A percentile compares a stretch with the other conserved stretches of the same genome.
Conservation (phyloP, 1,139 yeast species). For the Diutina mesorugosa region DNA sequence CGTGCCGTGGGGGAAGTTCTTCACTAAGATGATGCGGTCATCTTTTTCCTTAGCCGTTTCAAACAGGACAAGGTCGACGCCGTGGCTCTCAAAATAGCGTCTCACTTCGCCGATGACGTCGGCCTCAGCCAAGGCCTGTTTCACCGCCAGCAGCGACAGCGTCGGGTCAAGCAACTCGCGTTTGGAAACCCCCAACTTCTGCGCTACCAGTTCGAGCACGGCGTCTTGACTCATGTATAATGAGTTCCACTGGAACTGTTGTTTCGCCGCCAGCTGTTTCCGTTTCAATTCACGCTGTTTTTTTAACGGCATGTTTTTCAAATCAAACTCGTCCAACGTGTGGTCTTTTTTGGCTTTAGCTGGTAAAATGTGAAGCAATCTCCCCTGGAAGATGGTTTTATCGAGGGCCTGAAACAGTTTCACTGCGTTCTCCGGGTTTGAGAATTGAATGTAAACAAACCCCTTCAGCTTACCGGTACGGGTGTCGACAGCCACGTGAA, state of each 20-base stretch:
- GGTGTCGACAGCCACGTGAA: constrained; percentile 84
- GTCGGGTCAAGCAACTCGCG: constrained; percentile 81
- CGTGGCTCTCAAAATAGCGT: constrained; percentile 70
- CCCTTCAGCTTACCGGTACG: constrained; percentile 89
- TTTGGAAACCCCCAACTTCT: constrained; percentile 70
- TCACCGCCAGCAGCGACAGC: constrained; percentile 82
- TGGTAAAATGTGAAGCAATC: constrained; percentile 80
- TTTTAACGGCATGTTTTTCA: constrained; percentile 81
- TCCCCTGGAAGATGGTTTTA: constrained; percentile 87
- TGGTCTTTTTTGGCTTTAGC: constrained; percentile 73
- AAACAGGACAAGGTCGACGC: constrained; percentile 73
- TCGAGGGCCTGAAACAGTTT: constrained; percentile 64
- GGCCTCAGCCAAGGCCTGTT: constrained; percentile 96
- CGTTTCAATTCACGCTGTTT: constrained; percentile 79
- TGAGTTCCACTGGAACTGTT: constrained; percentile 92
- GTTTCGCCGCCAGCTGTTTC: constrained; percentile 72
- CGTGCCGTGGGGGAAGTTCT: constrained; percentile 85
- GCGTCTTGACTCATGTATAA: constrained; percentile 86
- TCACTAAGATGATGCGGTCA: constrained; percentile 69
- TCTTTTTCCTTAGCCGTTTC: constrained; percentile 55
- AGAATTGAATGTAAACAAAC: constrained; percentile 74
- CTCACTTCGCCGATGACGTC: constrained; percentile 89
- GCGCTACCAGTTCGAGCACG: constrained; percentile 80
- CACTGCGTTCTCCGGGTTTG: constrained; percentile 56
- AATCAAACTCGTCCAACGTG: constrained; percentile 75